A percentile compares a stretch with the other conserved stretches of the same genome.
Conservation (phyloP, 1,139 yeast genomes). For the Hansenula sp. region DNA sequence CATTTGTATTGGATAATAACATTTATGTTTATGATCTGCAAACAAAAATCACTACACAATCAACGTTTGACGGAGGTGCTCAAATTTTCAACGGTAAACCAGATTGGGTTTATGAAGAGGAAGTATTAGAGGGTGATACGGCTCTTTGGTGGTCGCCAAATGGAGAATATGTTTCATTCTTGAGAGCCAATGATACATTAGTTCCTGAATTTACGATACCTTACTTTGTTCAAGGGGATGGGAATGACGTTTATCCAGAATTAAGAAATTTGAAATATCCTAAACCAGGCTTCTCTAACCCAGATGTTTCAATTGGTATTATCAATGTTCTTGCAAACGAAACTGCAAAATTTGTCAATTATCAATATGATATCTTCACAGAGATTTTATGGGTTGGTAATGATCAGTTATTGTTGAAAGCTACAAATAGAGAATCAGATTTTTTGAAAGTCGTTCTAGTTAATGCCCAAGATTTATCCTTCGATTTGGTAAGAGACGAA, state of each 20-base stretch:
- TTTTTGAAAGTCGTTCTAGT: conserved; percentile 53
- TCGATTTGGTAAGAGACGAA: conserved; percentile 40
- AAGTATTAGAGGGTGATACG: conserved; percentile 62
- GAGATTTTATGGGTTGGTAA: conserved; percentile 74
- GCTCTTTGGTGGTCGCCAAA: conserved; percentile 91
- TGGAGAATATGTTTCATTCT: conserved; percentile 60
- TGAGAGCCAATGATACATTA: conserved; percentile 67
- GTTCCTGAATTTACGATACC: conserved; percentile 74
- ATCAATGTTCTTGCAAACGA: conserved; percentile 27
- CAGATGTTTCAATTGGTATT: conserved; percentile 49
- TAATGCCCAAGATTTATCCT: conserved; percentile 34
- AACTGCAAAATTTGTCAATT: conserved; percentile 37
- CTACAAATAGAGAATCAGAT: conserved; percentile 73
- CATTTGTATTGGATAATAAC: conserved; percentile 69
- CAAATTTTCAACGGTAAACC: conserved; percentile 87
- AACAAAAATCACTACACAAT: conserved; percentile 37
- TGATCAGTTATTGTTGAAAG: conserved; percentile 53
- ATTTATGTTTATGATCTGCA: conserved; percentile 49
- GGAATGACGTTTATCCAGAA: conserved; percentile 61
- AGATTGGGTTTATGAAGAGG: conserved; percentile 98
- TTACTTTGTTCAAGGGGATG: conserved; percentile 52
- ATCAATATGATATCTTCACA: conserved; percentile 60
- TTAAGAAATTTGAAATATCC: conserved; percentile 71
- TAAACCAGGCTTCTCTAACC: conserved; percentile 85
- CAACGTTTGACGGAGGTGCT: conserved; percentile 68